phyloP scores from a whole-genome alignment of 306 rosid species.

The Morella rubra region DNA sequence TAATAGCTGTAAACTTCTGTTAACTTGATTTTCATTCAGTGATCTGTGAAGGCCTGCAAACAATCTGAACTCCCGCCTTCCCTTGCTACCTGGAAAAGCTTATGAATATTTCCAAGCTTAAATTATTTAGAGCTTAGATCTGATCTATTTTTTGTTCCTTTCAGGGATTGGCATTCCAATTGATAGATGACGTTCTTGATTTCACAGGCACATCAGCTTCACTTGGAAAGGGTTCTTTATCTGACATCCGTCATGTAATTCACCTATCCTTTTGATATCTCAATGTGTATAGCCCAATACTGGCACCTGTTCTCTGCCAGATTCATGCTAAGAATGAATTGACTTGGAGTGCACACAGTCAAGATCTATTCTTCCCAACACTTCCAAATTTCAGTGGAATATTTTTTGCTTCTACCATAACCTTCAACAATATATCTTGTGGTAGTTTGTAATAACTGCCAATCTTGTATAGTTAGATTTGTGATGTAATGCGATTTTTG shows the following conservation, averaged over 20 bases:
- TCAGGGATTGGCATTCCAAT: slow-evolving; percentile 93
- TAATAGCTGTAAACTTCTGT: background rate
- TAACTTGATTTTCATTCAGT: background rate
- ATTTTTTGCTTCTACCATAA: no score
- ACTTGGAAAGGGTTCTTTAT: slow-evolving; percentile 91
- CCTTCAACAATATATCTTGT: no score
- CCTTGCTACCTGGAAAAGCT: slow-evolving; percentile 5
- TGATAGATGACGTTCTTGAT: slow-evolving; percentile 93
- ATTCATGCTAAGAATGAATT: background rate
- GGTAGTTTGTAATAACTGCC: no score
- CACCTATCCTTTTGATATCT: slow-evolving; percentile 20
- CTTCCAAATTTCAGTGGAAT: no score
- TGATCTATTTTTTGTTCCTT: slow-evolving; percentile 15
- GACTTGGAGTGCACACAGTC: background rate
- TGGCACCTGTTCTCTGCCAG: no score
- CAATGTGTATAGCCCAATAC: background rate
- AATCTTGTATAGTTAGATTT: no score
- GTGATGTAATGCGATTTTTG: no score
- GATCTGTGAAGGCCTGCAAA: background rate
- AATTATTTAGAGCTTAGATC: background rate
- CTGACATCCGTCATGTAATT: slow-evolving; percentile 86
- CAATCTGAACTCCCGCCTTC: background rate
- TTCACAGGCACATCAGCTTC: slow-evolving; percentile 92
- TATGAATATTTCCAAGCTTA: no score
- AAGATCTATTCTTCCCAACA: background rate